phyloP scores from a whole-genome alignment of 73 alveolate genomes.

The Urostyla sp. region DNA sequence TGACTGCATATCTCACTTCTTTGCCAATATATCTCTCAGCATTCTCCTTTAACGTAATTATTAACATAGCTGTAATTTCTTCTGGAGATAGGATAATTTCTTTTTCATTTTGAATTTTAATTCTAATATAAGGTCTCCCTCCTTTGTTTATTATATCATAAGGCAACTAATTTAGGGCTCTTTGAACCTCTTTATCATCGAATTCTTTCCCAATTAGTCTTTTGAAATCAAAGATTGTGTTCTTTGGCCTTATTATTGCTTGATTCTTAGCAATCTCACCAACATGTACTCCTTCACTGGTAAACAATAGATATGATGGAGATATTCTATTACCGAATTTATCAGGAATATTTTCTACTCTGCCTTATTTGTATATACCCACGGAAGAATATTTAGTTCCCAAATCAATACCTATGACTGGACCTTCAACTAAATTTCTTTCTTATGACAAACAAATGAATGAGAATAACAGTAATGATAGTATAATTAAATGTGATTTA shows the following conservation, averaged over 20 bases:
- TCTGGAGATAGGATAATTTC: constrained; percentile 81
- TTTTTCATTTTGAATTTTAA: constrained; percentile 70
- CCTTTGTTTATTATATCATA: constrained; percentile 72
- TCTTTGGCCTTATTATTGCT: constrained; percentile 74
- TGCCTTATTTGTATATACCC: constrained; percentile 75
- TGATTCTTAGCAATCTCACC: constrained; percentile 84
- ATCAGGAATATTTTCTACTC: constrained; percentile 79
- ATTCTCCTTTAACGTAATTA: constrained; percentile 72
- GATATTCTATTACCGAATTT: constrained; percentile 85
- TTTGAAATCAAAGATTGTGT: constrained; percentile 85
- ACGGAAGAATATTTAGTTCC: constrained; percentile 89
- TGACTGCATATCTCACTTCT: constrained; percentile 82
- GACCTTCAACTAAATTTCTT: not conserved
- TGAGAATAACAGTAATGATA: too few species aligned
- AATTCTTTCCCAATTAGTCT: constrained; percentile 88
- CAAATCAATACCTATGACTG: constrained; percentile 79
- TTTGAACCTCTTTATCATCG: constrained; percentile 74
- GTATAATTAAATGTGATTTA: too few species aligned
- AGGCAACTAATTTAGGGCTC: constrained; percentile 84
- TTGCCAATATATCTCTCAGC: constrained; percentile 79
- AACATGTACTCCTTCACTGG: constrained; percentile 70
- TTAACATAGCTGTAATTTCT: constrained; percentile 84
- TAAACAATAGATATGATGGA: constrained; percentile 90
- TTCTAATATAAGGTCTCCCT: constrained; percentile 77
- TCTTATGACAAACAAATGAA: too few species aligned